Percentiles rank a stretch among this genome's conserved stretches.
These are phyloP conservation scores for Sporisorium scitamineum DNA, from an alignment of 1,284 basidiomycete genomes.

Conservation along the genomic window DNA sequence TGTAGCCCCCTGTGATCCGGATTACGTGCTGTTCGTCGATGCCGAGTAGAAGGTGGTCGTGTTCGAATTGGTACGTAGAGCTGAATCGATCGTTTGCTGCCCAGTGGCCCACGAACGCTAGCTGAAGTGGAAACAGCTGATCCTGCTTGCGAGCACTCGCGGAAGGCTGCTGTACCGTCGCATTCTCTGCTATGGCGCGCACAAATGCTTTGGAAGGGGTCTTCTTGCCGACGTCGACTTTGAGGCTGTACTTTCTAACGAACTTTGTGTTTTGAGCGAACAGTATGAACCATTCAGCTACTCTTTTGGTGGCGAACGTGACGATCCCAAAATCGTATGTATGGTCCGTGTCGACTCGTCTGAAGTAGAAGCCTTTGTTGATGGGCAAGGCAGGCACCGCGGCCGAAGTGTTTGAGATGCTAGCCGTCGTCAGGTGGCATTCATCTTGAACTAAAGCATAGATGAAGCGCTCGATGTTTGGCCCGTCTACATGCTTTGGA, in stretches of 20 bases:
- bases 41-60: not conserved
- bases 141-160: conserved; percentile 5
- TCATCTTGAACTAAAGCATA: conserved; percentile 12
- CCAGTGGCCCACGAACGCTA: conserved; percentile 21
- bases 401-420: not conserved
- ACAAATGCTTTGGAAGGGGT: conserved; percentile 16
- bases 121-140: not conserved
- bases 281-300: conserved; percentile 27
- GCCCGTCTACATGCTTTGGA: conserved; percentile 1
- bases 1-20: not conserved
- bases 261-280: conserved; percentile 13
- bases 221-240: not conserved
- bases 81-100: conserved; percentile 5
- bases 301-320: conserved; percentile 14
- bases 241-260: conserved; percentile 1
- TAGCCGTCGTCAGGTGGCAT: not conserved
- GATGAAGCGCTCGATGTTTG: conserved; percentile 26
- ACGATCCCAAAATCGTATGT: conserved; percentile 14
- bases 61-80: not conserved
- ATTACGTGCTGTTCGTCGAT: conserved; percentile 16
- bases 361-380: conserved; percentile 37
- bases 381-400: not conserved
- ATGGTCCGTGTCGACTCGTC: not conserved
- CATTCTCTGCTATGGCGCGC: conserved; percentile 25
- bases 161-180: conserved; percentile 16